A percentile compares a stretch with the other conserved stretches of the same genome.
Evolutionary conservation across 768 basidiomycete species (phyloP).

Genomic region (Infundibulicybe gibba): DNA sequence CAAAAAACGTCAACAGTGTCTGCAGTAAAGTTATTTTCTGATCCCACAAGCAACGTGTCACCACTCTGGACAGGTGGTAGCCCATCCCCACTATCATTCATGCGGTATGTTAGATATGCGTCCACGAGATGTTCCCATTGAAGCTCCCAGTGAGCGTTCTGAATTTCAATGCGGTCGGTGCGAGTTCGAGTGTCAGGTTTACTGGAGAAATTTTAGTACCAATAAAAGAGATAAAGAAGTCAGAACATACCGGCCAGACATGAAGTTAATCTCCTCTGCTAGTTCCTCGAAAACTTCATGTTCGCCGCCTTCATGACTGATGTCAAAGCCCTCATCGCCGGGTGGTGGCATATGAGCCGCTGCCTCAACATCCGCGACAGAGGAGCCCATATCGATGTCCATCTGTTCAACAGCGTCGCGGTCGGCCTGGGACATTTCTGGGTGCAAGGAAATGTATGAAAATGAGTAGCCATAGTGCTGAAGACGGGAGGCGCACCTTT

Average conservation of each 20-base stretch:
- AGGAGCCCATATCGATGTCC: slow-evolving; percentile 5
- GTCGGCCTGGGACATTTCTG: too few relatives aligned
- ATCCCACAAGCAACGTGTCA: neutral
- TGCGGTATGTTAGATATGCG: slow-evolving; percentile 6
- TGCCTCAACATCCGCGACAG: slow-evolving; percentile 6
- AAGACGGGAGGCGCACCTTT: too few relatives aligned
- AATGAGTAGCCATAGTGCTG: too few relatives aligned
- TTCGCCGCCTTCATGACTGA: slow-evolving; percentile 9
- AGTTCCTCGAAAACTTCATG: slow-evolving; percentile 8
- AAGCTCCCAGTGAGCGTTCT: slow-evolving; percentile 7
- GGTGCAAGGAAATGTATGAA: too few relatives aligned
- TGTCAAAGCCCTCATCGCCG: slow-evolving; percentile 8
- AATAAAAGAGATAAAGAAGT: too few relatives aligned
- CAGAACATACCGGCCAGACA: too few relatives aligned
- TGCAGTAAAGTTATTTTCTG: too few relatives aligned
- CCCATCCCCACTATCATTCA: neutral
- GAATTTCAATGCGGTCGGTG: slow-evolving; percentile 4
- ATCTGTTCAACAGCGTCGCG: neutral
- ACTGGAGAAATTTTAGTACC: too few relatives aligned
- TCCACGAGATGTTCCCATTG: slow-evolving; percentile 6
- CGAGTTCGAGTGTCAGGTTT: neutral
- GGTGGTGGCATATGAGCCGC: slow-evolving; percentile 3
- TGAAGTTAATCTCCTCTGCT: neutral
- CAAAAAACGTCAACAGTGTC: too few relatives aligned
- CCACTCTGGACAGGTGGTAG: neutral